Evolutionary conservation across 352 stramenopile species (phyloP), one percentile per base, ranked within the genome.

Genomic region (Pythium biforme): DNA sequence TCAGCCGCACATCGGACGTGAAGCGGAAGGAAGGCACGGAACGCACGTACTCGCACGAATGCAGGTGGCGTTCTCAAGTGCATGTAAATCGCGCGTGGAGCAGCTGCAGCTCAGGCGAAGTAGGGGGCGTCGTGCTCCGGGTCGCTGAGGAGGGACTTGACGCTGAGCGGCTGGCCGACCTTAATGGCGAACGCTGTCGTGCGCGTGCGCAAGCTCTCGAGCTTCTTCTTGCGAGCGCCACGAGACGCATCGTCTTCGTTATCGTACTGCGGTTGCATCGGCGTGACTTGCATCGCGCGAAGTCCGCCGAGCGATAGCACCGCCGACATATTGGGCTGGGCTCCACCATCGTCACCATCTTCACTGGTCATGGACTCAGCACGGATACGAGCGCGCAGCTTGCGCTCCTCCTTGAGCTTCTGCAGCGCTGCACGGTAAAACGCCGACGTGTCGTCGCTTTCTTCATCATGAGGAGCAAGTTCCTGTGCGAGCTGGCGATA

Each of bases 401-500:
- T 43, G 9, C 75, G 79, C 27, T 79, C 66, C 40, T 69, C 58
- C 29, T 73, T 69, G 1, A 89, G 65, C n/a, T 59, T 63, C 9
- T 61, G 70, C 15, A 91, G 60, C 19, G 78, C 70, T 23, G 48
- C 55, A 17, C 27, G 48, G 53, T 64, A 46, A 33, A 67, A 64
- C 0, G 17, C 34, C 12, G 49, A 10, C 4, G 50, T 22, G 3
- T 45, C 34, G 4, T 34, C 19, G 15, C 43, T 45, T 12, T 47
- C 27, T 3, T 8, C 51, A 20, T 73, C 58, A 51, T 72, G 65
- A 10, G 54, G 49, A 39, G 56, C 53, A 20, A 58, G 31, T 17
- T 59, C 65, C 20, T 77, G 26, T 0, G 69, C 62, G n/a, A 89
- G 70, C 48, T 86, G 50, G 12, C 59, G 62, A 46, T 79, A 88